phyloP scores from a whole-genome alignment of 2,329 filamentous ascomycete genomes.

The Tolypocladium inflatum region DNA sequence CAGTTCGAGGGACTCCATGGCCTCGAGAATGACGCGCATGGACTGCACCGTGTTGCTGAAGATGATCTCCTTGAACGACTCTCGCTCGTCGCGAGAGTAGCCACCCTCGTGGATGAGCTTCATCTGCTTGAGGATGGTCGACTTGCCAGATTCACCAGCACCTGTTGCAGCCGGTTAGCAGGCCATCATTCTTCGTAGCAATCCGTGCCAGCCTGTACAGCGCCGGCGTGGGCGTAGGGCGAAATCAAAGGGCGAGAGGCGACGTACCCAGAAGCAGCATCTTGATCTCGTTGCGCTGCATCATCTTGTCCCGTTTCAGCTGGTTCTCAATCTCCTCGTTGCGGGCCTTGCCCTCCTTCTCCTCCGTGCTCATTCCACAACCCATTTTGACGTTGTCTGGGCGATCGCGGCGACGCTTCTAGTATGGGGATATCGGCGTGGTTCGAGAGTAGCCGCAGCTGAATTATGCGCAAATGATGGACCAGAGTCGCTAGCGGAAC shows the following conservation, averaged over 20 bases:
- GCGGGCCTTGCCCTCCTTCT: slow-evolving; percentile 99
- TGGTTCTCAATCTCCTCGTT: slow-evolving; percentile 99
- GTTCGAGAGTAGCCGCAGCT: neutral
- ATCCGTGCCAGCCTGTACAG: neutral
- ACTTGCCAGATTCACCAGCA: slow-evolving; percentile 92
- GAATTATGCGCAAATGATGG: neutral
- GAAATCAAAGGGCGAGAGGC: neutral
- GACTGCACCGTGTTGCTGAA: slow-evolving; percentile 63
- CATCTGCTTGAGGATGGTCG: slow-evolving; percentile 98
- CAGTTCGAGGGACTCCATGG: slow-evolving; percentile 62
- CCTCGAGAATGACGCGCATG: slow-evolving; percentile 60
- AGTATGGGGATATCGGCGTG: neutral
- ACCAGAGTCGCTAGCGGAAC: neutral
- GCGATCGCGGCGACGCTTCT: slow-evolving; percentile 7
- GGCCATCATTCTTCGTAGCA: neutral
- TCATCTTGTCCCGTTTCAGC: slow-evolving; percentile 96
- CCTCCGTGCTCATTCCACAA: slow-evolving; percentile 99
- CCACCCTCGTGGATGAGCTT: slow-evolving; percentile 99
- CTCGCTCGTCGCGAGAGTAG: slow-evolving; percentile 81
- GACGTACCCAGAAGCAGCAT: slow-evolving; percentile 88
- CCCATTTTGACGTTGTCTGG: slow-evolving; percentile 66
- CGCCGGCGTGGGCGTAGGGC: neutral
- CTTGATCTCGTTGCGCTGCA: slow-evolving; percentile 99
- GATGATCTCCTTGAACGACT: slow-evolving; percentile 63
- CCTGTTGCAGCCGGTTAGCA: slow-evolving; percentile 36